A percentile compares a stretch with the other conserved stretches of the same genome.
Evolutionary conservation across 345 rosid genomes (phyloP).

Genomic region (Eucalyptus viminalis): DNA sequence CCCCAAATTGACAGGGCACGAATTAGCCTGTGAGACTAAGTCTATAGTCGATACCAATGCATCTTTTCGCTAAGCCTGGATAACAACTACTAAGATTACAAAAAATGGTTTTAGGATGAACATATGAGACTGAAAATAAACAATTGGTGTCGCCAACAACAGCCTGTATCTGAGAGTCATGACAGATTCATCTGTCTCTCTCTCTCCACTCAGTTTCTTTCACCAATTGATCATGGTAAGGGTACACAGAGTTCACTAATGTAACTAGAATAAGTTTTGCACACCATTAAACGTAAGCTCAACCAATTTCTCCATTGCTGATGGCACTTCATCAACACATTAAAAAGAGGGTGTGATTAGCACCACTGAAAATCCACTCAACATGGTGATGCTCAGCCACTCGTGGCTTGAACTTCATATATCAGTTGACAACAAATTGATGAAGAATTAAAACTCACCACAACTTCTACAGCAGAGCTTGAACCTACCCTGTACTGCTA

Average conservation of each 20-base stretch:
- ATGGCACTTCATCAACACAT: not conserved
- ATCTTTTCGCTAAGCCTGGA: not conserved
- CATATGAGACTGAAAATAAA: not conserved
- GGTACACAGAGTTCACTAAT: not conserved
- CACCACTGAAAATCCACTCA: not conserved
- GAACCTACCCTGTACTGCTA: not conserved
- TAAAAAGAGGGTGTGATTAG: not conserved
- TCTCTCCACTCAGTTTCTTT: not conserved
- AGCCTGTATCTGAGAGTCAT: not conserved
- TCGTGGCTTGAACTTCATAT: not conserved
- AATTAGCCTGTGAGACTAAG: not conserved
- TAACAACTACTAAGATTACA: not conserved
- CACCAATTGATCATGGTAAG: not conserved
- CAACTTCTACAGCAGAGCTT: not conserved
- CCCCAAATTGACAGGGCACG: not conserved
- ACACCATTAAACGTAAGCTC: not conserved
- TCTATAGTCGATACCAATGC: not conserved
- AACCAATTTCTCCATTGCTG: not conserved
- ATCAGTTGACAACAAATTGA: not conserved
- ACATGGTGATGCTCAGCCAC: not conserved
- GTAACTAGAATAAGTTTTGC: not conserved
- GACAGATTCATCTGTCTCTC: not conserved
- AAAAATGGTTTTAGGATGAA: not conserved
- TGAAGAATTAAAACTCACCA: not conserved
- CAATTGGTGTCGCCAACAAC: not conserved